phyloP scores from a whole-genome alignment of 208 protist species.

The Crithidia expoeki region DNA sequence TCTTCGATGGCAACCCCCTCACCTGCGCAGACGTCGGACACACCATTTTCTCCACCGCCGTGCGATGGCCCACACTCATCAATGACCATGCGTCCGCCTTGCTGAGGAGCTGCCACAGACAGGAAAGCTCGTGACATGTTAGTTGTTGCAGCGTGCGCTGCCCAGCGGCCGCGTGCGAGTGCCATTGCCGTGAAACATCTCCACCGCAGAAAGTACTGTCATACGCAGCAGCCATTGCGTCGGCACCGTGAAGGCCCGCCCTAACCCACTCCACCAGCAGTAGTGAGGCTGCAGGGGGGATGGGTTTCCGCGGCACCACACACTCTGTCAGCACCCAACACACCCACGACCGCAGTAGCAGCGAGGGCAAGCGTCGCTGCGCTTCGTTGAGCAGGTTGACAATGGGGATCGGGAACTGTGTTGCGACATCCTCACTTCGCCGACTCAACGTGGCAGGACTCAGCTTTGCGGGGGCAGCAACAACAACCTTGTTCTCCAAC shows the following conservation, averaged over 20 bases:
- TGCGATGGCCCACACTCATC: conserved; percentile 23
- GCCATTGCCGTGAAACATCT: conserved; percentile 6
- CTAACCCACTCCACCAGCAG: conserved; percentile 64
- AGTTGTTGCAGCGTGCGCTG: conserved; percentile 10
- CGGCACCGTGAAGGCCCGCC: conserved; percentile 1
- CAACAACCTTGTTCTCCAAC: too few species aligned
- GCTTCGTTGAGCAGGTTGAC: not conserved
- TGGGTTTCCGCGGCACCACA: conserved; percentile 10
- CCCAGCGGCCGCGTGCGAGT: conserved; percentile 3
- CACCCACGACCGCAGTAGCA: conserved; percentile 20
- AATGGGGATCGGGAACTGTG: not conserved
- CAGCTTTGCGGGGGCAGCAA: too few species aligned
- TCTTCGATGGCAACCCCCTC: conserved; percentile 25
- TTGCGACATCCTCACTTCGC: too few species aligned
- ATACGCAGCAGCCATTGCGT: not conserved
- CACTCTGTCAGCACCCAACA: conserved; percentile 27
- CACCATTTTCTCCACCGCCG: conserved; percentile 24
- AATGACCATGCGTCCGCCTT: conserved; percentile 5
- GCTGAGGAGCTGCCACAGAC: conserved; percentile 22
- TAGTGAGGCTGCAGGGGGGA: conserved; percentile 51
- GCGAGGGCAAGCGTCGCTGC: conserved; percentile 7
- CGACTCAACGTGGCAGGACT: too few species aligned
- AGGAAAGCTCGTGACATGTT: conserved; percentile 19
- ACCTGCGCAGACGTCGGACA: not conserved
- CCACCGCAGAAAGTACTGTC: not conserved